Conservation (phyloP, 805 yeast species). For the Wilhelminamyces savonicus region DNA sequence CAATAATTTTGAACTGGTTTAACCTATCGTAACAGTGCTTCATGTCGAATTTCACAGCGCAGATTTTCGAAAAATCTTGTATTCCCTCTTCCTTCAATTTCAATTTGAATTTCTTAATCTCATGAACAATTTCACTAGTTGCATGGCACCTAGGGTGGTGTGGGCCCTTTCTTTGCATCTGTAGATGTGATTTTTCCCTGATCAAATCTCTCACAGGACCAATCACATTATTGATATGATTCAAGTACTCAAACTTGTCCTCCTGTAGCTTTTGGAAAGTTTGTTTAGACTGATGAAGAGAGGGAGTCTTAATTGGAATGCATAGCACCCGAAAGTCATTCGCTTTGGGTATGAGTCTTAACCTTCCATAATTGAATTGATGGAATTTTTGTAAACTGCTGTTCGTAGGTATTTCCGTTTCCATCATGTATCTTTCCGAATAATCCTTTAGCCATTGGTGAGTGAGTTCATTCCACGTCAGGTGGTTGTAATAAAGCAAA, state of each 20-base stretch:
- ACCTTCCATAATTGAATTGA: constrained; percentile 26
- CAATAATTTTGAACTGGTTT: constrained; percentile 42
- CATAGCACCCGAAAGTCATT: constrained; percentile 56
- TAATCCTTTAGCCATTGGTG: constrained; percentile 39
- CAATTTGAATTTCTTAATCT: constrained; percentile 32
- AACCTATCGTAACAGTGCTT: constrained; percentile 71
- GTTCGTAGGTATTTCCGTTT: not conserved
- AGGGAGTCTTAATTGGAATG: constrained; percentile 31
- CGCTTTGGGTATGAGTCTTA: constrained; percentile 56
- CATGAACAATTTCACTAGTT: constrained; percentile 36
- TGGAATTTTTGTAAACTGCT: no score
- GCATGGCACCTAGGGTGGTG: constrained; percentile 33
- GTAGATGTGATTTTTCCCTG: constrained; percentile 4
- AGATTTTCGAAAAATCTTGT: constrained; percentile 38
- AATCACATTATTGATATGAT: constrained; percentile 30
- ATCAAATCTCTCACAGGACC: constrained; percentile 34
- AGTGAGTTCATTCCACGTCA: constrained; percentile 46
- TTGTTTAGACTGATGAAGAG: not conserved
- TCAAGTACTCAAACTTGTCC: constrained; percentile 25
- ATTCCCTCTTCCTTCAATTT: constrained; percentile 9
- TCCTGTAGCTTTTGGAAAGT: constrained; percentile 16
- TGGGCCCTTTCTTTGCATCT: constrained; percentile 4
- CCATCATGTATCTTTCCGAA: constrained; percentile 26
- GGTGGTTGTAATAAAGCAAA: constrained; percentile 49
- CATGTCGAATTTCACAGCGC: constrained; percentile 68